Conservation (phyloP, 2,329 filamentous ascomycete species). For the Diplodia sapinea region DNA sequence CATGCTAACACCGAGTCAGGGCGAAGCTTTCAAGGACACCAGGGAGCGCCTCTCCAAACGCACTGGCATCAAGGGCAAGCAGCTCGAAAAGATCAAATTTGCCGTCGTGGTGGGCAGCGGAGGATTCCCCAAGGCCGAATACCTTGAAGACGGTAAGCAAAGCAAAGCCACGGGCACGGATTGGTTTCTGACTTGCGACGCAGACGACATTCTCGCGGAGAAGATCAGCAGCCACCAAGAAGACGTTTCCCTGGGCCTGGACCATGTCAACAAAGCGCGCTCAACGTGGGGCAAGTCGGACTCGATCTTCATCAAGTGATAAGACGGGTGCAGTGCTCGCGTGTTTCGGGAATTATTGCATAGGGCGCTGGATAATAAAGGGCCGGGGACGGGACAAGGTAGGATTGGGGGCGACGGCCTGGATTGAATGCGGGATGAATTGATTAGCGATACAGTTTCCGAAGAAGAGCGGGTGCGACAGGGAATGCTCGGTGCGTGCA, state of each 20-base stretch:
- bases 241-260: conserved; percentile 57
- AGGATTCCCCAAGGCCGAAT: conserved; percentile 77
- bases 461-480: conserved; percentile 10
- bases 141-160: conserved; percentile 82
- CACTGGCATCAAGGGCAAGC: conserved; percentile 95
- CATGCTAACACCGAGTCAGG: conserved; percentile 54
- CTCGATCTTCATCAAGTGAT: conserved; percentile 52
- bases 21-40: conserved; percentile 86
- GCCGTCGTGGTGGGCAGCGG: conserved; percentile 68
- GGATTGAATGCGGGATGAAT: conserved; percentile 23
- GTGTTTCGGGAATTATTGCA: conserved; percentile 24
- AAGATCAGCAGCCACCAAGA: conserved; percentile 42
- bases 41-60: conserved; percentile 93
- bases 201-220: conserved; percentile 56
- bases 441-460: conserved; percentile 27
- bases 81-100: conserved; percentile 98
- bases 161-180: too few species aligned
- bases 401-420: conserved; percentile 10
- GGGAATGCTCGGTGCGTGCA: conserved; percentile 19
- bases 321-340: conserved; percentile 6
- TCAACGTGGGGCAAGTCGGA: conserved; percentile 66
- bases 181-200: conserved; percentile 31
- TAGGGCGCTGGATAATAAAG: conserved; percentile 25
- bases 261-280: conserved; percentile 67
- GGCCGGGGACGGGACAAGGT: conserved; percentile 9